phyloP scores from a whole-genome alignment of 805 yeast genomes.

The Wickerhamiella spandovensis region DNA sequence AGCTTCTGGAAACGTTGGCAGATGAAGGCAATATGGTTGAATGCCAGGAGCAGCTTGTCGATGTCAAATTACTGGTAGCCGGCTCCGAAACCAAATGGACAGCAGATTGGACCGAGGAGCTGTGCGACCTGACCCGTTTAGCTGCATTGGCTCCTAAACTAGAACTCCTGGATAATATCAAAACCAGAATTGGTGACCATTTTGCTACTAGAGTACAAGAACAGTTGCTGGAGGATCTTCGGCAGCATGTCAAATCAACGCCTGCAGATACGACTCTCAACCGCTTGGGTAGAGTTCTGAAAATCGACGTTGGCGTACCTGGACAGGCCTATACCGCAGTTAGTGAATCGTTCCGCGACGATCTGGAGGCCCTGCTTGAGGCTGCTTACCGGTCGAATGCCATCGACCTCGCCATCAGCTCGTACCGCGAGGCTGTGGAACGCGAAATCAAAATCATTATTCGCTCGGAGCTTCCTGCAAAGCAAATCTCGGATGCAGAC shows the following conservation, averaged over 20 bases:
- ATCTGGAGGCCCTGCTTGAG: constrained; percentile 35
- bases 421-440: constrained; percentile 55
- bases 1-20: constrained; percentile 36
- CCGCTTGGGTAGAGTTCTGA: constrained; percentile 30
- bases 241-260: constrained; percentile 40
- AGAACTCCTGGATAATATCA: background rate
- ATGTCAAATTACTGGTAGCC: constrained; percentile 36
- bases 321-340: constrained; percentile 16
- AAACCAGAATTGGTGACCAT: constrained; percentile 39
- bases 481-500: constrained; percentile 1
- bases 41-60: constrained; percentile 45
- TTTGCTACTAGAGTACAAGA: constrained; percentile 46
- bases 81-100: constrained; percentile 31
- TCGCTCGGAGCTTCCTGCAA: constrained; percentile 44
- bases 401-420: constrained; percentile 44
- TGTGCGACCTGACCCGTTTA: constrained; percentile 2
- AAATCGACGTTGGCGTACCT: constrained; percentile 27
- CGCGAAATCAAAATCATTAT: constrained; percentile 63
- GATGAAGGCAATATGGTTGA: constrained; percentile 32
- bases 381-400: constrained; percentile 53
- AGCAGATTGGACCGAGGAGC: background rate
- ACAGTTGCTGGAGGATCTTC: constrained; percentile 46
- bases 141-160: constrained; percentile 2
- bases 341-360: constrained; percentile 1
- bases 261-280: constrained; percentile 36